Conservation (phyloP, 805 yeast species). For the Cyberlindnera maritima region DNA sequence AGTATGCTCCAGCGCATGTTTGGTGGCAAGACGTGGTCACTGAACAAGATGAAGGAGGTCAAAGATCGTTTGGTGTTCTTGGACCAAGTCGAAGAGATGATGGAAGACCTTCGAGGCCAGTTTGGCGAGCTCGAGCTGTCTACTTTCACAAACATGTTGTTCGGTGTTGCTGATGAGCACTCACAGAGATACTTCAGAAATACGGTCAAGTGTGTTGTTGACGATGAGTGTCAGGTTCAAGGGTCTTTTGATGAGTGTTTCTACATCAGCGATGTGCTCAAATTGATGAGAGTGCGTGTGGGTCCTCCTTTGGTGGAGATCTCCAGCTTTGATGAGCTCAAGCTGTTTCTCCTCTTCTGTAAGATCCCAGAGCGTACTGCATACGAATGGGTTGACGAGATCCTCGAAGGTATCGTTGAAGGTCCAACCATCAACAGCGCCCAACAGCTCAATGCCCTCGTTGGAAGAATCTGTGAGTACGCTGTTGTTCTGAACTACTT, state of each 20-base stretch:
- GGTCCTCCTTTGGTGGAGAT: not conserved
- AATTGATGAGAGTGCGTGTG: not conserved
- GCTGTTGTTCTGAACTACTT: not conserved
- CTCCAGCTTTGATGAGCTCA: not conserved
- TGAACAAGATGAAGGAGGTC: slow-evolving; percentile 7
- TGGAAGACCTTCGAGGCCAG: not conserved
- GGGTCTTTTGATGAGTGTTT: not conserved
- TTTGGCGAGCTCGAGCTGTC: not conserved
- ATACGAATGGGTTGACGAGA: not conserved
- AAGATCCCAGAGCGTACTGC: not conserved
- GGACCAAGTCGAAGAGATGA: not conserved
- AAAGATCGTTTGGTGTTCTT: not conserved
- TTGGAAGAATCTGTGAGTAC: not conserved
- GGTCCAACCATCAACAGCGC: not conserved
- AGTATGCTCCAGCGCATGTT: not conserved
- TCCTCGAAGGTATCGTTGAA: not conserved
- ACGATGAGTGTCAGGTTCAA: not conserved
- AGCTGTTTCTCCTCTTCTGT: not conserved
- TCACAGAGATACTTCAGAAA: slow-evolving; percentile 2
- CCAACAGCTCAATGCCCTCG: not conserved
- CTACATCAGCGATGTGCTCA: not conserved
- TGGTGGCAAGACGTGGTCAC: slow-evolving; percentile 2
- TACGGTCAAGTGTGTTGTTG: not conserved
- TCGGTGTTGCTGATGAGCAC: slow-evolving; percentile 2
- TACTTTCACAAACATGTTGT: not conserved